Conservation (phyloP, 306 rosid genomes). For the Glycyrrhiza uralensis region DNA sequence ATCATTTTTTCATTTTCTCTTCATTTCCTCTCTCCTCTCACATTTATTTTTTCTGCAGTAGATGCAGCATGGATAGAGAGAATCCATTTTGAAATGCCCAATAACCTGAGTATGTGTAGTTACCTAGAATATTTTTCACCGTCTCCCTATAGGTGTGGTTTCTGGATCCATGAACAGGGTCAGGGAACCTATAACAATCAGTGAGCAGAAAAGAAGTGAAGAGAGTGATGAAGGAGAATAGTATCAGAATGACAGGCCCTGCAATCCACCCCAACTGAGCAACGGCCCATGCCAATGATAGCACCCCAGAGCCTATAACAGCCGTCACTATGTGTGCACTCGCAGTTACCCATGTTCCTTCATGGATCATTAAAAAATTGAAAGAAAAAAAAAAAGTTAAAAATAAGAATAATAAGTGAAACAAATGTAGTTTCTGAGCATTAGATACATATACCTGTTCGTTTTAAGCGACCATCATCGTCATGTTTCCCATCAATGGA, state of each 20-base stretch:
- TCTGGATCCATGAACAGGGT: constrained; percentile 38
- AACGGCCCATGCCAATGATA: constrained; percentile 41
- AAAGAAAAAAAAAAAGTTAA: too few relatives aligned
- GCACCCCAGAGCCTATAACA: constrained; percentile 48
- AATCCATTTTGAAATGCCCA: too few relatives aligned
- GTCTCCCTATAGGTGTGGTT: constrained; percentile 28
- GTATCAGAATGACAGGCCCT: background rate
- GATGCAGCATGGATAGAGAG: too few relatives aligned
- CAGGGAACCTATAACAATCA: constrained; percentile 42
- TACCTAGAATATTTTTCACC: constrained; percentile 41
- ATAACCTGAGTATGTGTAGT: too few relatives aligned
- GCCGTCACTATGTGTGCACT: constrained; percentile 48
- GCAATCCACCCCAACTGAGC: constrained; percentile 55
- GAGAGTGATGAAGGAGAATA: constrained; percentile 28
- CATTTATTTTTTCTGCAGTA: too few relatives aligned
- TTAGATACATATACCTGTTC: constrained; percentile 33
- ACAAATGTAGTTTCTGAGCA: background rate
- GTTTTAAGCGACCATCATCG: constrained; percentile 39
- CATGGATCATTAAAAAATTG: too few relatives aligned
- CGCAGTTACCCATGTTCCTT: constrained; percentile 48
- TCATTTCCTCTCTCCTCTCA: too few relatives aligned
- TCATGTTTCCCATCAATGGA: constrained; percentile 22
- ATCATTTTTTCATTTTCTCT: too few relatives aligned
- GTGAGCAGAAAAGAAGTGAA: constrained; percentile 25
- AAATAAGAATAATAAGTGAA: background rate